Conservation (phyloP, 1,139 yeast species). For the Saccharomyces hybrid region DNA sequence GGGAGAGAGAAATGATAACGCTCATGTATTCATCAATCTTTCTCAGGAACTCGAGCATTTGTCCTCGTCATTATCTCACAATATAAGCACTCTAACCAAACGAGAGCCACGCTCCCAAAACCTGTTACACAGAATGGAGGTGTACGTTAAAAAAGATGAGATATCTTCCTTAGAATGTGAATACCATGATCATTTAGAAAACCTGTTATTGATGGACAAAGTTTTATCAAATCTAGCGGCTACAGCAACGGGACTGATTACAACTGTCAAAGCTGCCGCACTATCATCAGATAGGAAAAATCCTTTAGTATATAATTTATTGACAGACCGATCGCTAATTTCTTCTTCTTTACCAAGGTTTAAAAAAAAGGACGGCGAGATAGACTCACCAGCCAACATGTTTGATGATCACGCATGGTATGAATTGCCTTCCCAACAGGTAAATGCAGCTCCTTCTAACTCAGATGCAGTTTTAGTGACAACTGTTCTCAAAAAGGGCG, state of each 20-base stretch:
- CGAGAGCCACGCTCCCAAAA: constrained; percentile 14
- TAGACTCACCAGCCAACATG: constrained; percentile 2
- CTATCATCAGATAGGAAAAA: constrained; percentile 36
- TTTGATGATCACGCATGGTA: constrained; percentile 18
- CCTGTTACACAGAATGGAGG: constrained; percentile 16
- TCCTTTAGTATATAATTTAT: constrained; percentile 79
- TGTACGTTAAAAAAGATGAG: constrained; percentile 39
- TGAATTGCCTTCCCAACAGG: constrained; percentile 16
- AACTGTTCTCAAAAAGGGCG: constrained; percentile 72
- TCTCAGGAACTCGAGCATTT: constrained; percentile 73
- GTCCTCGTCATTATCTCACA: constrained; percentile 10
- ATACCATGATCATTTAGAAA: constrained; percentile 27
- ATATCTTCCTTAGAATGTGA: constrained; percentile 11
- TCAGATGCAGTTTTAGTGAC: constrained; percentile 39
- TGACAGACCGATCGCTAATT: constrained; percentile 87
- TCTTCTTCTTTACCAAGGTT: constrained; percentile 85
- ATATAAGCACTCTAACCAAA: constrained; percentile 6
- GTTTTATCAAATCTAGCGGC: constrained; percentile 33
- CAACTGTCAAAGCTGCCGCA: constrained; percentile 30
- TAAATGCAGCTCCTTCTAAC: constrained; percentile 4
- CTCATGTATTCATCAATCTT: constrained; percentile 83
- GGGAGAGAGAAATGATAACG: constrained; percentile 65
- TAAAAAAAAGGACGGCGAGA: constrained; percentile 32
- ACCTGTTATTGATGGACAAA: constrained; percentile 31
- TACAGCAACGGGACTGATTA: constrained; percentile 35